phyloP scores from a whole-genome alignment of 441 rosid species.

The Populus hybrid region DNA sequence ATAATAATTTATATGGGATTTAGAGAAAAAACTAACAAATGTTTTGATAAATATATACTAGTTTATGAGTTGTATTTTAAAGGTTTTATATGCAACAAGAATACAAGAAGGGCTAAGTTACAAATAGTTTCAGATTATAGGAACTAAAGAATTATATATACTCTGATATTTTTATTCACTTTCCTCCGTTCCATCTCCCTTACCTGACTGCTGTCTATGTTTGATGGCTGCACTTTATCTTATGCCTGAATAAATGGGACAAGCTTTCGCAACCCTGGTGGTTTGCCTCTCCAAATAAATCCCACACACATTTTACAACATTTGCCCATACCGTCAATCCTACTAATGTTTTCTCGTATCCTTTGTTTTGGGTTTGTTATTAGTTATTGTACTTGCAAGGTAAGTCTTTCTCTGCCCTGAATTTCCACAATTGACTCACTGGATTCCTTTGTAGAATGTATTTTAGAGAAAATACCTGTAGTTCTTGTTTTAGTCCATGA shows the following conservation, averaged over 20 bases:
- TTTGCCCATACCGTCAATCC: conserved; percentile 4
- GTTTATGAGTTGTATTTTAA: too few relatives aligned
- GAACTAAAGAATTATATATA: too few relatives aligned
- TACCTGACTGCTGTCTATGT: too few relatives aligned
- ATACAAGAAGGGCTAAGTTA: background rate
- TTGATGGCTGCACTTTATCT: background rate
- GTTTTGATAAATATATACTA: too few relatives aligned
- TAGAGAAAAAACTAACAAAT: too few relatives aligned
- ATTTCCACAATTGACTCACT: too few relatives aligned
- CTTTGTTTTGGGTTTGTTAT: background rate
- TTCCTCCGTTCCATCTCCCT: too few relatives aligned
- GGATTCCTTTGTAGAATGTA: conserved; percentile 15
- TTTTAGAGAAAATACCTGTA: conserved; percentile 8
- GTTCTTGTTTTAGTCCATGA: background rate
- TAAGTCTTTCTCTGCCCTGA: conserved; percentile 1
- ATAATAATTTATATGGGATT: too few relatives aligned
- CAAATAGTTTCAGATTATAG: too few relatives aligned
- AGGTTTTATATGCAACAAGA: background rate
- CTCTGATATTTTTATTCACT: too few relatives aligned
- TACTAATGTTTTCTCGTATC: background rate
- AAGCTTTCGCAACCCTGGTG: conserved; percentile 18
- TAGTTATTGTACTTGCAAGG: background rate
- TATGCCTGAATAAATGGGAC: too few relatives aligned
- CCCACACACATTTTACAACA: background rate
- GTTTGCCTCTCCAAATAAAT: conserved; percentile 7